Evolutionary conservation across 2,329 filamentous ascomycete species (phyloP), one percentile per base, ranked within the genome.

Genomic region (Aaosphaeria arxii): DNA sequence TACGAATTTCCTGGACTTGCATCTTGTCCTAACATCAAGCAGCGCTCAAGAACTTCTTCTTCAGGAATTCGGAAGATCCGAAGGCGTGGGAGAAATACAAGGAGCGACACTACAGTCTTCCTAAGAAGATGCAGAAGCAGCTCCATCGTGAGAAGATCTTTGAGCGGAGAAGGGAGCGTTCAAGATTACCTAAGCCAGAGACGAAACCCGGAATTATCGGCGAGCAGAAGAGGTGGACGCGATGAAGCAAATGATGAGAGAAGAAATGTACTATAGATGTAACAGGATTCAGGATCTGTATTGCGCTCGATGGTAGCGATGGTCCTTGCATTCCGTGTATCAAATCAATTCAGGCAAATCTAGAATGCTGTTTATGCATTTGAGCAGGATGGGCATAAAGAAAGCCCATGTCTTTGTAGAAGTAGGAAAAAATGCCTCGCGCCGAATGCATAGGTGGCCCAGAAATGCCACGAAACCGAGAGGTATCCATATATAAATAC

Each of bases 41-140:
- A 67, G 66, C 51, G 63, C 61, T 48, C 62, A 59, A 52, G 33
- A n/a, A 9, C n/a, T 62, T 68, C 47, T 69, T 69, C 48, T 36
- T 9, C 9, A 9, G 33, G 33, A n/a, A n/a, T 36, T 9, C n/a
- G 7, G 58, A 58, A 31, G 54, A 43, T 59, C 41, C 42, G 58
- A 24, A 40, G 39, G 24, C 9, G 39, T 7, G 9, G 39, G 39
- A 11, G 9, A n/a, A 36, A 36, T 36, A 9, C 33, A 36, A 36
- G 33, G 52, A 61, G 11, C 59, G 59, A 28, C 45, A 55, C 32
- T 59, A 58, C 0, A 64, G 64, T 11, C 62, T 61, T 0, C 64
- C 61, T n/a, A 49, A 54, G 24, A 68, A 68, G 52, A 58, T 66
- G 45, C 45, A 44, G 42, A 68, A 66, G 57, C 62, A 66, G 50